Evolutionary conservation across 225 moss, liverwort and hornwort genomes (phyloP).

Genomic region (Pseudisothecium myosuroides): DNA sequence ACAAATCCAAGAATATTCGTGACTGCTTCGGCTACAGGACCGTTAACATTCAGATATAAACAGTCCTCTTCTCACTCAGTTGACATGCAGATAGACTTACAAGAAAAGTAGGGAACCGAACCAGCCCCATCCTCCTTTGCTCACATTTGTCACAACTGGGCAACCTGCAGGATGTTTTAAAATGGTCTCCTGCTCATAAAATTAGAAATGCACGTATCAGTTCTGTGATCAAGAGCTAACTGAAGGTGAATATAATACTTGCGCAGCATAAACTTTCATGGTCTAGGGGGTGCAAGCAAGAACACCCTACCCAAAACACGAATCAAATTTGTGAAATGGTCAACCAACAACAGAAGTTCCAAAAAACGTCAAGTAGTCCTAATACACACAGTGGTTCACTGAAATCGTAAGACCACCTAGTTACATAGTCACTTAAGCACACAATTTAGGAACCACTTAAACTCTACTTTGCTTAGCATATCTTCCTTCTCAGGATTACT

Average conservation of each 20-base stretch:
- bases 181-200: constrained; percentile 35
- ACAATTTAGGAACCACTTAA: not conserved
- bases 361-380: not conserved
- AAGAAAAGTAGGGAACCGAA: constrained; percentile 74
- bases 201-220: not conserved
- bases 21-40: not conserved
- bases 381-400: not conserved
- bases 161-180: constrained; percentile 80
- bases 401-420: not conserved
- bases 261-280: not conserved
- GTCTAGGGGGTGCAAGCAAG: not conserved
- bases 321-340: not conserved
- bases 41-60: not conserved
- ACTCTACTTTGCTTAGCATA: not conserved
- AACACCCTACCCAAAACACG: not conserved
- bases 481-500: not conserved
- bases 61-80: not conserved
- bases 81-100: constrained; percentile 27
- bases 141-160: constrained; percentile 67
- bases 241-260: not conserved
- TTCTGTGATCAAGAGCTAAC: not conserved
- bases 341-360: not conserved
- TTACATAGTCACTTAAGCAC: not conserved
- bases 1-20: not conserved
- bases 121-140: constrained; percentile 89